These are phyloP conservation scores for Nemania abortiva DNA, from an alignment of 2,329 filamentous ascomycete species.

Conservation along the genomic window DNA sequence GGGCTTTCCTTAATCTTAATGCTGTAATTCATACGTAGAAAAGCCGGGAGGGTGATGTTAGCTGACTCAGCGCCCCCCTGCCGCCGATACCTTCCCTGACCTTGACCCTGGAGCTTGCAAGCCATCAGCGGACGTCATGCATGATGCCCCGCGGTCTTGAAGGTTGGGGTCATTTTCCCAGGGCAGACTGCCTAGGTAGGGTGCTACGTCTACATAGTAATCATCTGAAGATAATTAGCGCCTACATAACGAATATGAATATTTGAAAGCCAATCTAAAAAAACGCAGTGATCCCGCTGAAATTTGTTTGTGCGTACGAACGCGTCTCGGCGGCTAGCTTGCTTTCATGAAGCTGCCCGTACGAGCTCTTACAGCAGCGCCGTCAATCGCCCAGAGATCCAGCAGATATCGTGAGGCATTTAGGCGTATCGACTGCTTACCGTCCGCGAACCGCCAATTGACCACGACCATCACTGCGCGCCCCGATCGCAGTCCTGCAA, in stretches of 20 bases:
- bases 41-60: background rate
- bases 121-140: slow-evolving; percentile 16
- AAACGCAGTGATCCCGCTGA: background rate
- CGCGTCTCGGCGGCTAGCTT: background rate
- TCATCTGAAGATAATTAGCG: background rate
- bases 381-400: slow-evolving; percentile 5
- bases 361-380: slow-evolving; percentile 18
- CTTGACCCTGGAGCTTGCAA: background rate
- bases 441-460: background rate
- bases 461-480: background rate
- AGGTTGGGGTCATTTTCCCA: slow-evolving; percentile 9
- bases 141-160: slow-evolving; percentile 25
- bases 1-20: too few species aligned
- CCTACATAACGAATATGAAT: background rate
- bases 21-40: too few species aligned
- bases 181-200: too few species aligned
- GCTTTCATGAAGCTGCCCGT: slow-evolving; percentile 30
- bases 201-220: background rate
- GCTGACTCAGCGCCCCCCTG: background rate
- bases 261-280: background rate
- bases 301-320: background rate
- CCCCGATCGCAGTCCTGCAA: background rate
- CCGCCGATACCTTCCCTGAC: background rate
- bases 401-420: slow-evolving; percentile 30
- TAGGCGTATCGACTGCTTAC: slow-evolving; percentile 17